Percentiles rank a stretch among this genome's conserved stretches.
Conservation (phyloP, 2,329 filamentous ascomycete species). For the Sporothrix luriei region DNA sequence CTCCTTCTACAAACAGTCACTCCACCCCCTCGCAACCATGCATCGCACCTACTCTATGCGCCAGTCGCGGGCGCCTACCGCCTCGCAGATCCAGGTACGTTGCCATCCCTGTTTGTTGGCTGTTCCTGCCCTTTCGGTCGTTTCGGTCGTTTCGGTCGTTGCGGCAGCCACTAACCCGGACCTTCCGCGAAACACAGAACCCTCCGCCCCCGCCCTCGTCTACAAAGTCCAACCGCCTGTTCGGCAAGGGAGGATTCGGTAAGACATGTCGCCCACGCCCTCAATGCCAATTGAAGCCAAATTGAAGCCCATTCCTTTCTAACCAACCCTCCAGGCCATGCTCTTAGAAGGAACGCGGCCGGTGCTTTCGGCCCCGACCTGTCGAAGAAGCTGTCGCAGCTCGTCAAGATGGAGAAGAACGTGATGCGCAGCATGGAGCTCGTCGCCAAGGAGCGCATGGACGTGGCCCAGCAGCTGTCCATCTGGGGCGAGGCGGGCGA, state of each 20-base stretch:
- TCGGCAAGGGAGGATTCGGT: constrained; percentile 85
- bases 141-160: too few relatives aligned
- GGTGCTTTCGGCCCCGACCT: constrained; percentile 83
- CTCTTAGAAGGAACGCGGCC: constrained; percentile 71
- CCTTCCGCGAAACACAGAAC: constrained; percentile 63
- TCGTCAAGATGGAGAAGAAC: constrained; percentile 99
- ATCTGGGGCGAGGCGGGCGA: constrained; percentile 96
- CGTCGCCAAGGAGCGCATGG: constrained; percentile 95
- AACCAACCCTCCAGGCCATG: constrained; percentile 54
- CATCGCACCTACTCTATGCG: constrained; percentile 99
- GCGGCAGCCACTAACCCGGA: neutral
- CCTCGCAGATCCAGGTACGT: constrained; percentile 69
- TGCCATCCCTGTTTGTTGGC: neutral
- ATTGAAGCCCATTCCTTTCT: neutral
- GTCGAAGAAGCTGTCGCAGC: constrained; percentile 93
- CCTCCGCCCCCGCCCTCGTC: constrained; percentile 88
- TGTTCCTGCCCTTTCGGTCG: too few relatives aligned
- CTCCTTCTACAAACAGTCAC: neutral
- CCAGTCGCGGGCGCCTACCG: constrained; percentile 92
- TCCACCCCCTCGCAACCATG: constrained; percentile 60
- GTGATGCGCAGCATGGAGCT: constrained; percentile 98
- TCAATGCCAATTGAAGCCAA: too few relatives aligned
- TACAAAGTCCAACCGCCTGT: constrained; percentile 88
- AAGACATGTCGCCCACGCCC: constrained; percentile 46
- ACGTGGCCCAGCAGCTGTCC: constrained; percentile 98